Evolutionary conservation across 2,329 filamentous ascomycete genomes (phyloP), one percentile per base, ranked within the genome.

Genomic region (Ramularia collo-cygni): DNA sequence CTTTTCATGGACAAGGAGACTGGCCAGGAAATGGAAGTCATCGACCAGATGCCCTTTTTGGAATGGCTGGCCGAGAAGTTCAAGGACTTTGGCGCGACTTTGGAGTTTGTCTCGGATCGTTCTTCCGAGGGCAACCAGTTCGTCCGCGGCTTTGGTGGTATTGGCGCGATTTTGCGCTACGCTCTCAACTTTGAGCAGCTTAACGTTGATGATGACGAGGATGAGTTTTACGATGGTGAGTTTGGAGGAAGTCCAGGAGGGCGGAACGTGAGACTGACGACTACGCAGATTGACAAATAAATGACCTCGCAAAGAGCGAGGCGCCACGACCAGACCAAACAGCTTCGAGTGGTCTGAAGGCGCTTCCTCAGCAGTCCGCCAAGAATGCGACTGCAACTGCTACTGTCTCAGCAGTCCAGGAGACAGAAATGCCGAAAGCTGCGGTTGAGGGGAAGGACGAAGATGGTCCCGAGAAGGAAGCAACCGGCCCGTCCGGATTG

Each of bases 101-200:
- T 98, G 30, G 92, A 98, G 66, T 98, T 98, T 56, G 92, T 98
- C 51, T 95, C 92, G 35, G 93, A 98, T 65, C 83, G 88, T 52
- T 96, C 90, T 46, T 94, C 86, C 46, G 92, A 98, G 71, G 92
- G 92, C 64, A 98, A 98, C 71, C 92, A 98, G 74, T 98, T 98
- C 69, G 92, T 98, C 60, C 96, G 95, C 74, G 92, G 92, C 50
- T 98, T 98, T 62, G 92, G 92, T 81, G 92, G 92, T 62, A 95
- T 98, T 57, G 92, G 92, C 54, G 90, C 90, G 51, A 83, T 98
- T 60, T 80, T 98, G 63, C 88, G 92, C 57, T 98, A 98, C 81
- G 95, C 95, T 75, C 87, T 98, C 75, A 98, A 98, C 75, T 98
- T 98, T 71, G 93, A 98, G 71, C 93, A 98, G 69, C 77, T 98